A percentile compares a stretch with the other conserved stretches of the same genome.
Conservation (phyloP, 2,329 filamentous ascomycete species). For the Lojkania enalia region DNA sequence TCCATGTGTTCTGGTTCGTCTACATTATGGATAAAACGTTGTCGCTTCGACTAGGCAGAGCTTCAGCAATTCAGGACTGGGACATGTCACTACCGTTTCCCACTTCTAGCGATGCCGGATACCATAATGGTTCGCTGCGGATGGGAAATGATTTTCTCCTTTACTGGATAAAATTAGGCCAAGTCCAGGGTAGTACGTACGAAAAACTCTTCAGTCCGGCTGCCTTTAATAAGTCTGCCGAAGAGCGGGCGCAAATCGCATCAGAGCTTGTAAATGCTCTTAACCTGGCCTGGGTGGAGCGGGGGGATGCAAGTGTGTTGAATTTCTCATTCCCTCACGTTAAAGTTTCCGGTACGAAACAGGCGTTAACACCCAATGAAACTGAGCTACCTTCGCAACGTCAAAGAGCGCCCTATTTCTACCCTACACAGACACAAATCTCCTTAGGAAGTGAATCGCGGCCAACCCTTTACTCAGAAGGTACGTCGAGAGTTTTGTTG, state of each 20-base stretch:
- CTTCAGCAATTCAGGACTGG: constrained; percentile 44
- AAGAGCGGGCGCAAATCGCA: constrained; percentile 32
- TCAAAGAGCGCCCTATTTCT: background rate
- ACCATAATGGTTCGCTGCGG: constrained; percentile 9
- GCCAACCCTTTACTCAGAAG: constrained; percentile 2
- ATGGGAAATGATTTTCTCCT: constrained; percentile 27
- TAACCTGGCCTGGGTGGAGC: constrained; percentile 34
- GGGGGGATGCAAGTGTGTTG: constrained; percentile 27
- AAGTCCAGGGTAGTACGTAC: constrained; percentile 41
- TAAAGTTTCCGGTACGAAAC: constrained; percentile 1
- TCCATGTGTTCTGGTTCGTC: constrained; percentile 43
- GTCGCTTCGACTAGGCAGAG: constrained; percentile 42
- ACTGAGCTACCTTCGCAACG: constrained; percentile 16
- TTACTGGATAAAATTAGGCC: constrained; percentile 41
- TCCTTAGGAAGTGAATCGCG: background rate
- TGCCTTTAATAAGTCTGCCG: constrained; percentile 29
- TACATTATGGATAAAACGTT: constrained; percentile 46
- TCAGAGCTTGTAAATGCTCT: constrained; percentile 30
- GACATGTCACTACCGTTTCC: constrained; percentile 37
- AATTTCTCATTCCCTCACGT: constrained; percentile 4
- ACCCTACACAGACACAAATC: background rate
- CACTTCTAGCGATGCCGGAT: constrained; percentile 8
- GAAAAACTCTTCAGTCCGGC: constrained; percentile 44
- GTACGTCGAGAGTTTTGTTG: too few relatives aligned
- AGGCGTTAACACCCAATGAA: constrained; percentile 27